Base-by-base conservation (phyloP, 768 basidiomycete species). In the Strobilomyces confusus region DNA sequence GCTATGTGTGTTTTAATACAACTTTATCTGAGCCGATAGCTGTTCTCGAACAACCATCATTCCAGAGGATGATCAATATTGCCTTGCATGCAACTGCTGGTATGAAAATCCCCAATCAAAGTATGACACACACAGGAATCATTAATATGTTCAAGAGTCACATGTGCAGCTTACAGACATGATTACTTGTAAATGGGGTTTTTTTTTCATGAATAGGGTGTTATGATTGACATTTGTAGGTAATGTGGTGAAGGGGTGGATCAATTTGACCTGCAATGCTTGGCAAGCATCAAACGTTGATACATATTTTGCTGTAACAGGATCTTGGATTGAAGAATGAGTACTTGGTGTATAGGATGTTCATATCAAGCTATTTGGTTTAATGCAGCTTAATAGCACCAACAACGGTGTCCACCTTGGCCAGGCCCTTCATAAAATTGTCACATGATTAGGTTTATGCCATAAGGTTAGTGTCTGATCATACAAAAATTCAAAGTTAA, bases 361-460 rank as follows among this genome's bases (percentile, higher is more conserved):
- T 2, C 17, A 57, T 1, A 57, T 11, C 2, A 63, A 64, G 0
- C 59, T 79, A 0, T 42, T 76, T 5, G 71, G 72, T 0, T 79
- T 77, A 32, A 61, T 55, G 0, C 60, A 56, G 12, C 52, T 79
- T 34, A 78, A 79, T 51, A 67, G 58, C 12, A 56, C 71, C 0
- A 75, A 79, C 48, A 62, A 70, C 56, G 76, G 76, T 0, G 22
- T 32, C 17, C 59, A 56, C 0, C 62, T 77, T 0, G 71, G 74
- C 0, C 70, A 71, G 29, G 74, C 70, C 0, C 57, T 79, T 0
- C 77, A 63, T 59, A 70, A 70, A 51, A 59, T 77, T 30, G 49
- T 61, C 1, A 9, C 56, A 2, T 58, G 62, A 1, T 33, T 73
- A 1, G 59, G 73, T 72, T 30, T 5, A 30, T 30, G 5, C 29